A percentile compares a stretch with the other conserved stretches of the same genome.
These are phyloP conservation scores for Fusarium ramigenum DNA, from an alignment of 2,329 filamentous ascomycete genomes.

Conservation along the genomic window DNA sequence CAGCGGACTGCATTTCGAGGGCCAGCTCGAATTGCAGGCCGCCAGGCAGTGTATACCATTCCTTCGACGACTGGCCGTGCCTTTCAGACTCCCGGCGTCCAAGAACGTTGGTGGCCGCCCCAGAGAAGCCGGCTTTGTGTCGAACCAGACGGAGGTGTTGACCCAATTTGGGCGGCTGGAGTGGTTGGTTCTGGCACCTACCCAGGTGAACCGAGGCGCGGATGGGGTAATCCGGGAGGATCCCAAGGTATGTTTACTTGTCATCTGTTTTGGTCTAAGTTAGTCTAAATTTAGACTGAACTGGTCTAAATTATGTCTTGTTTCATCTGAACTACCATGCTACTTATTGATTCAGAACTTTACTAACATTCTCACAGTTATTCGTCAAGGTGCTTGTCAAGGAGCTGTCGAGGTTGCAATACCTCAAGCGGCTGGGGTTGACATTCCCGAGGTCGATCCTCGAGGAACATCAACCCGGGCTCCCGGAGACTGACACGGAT, in stretches of 20 bases:
- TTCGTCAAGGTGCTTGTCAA: background rate
- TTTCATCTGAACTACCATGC: background rate
- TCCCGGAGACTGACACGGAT: background rate
- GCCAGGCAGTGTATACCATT: background rate
- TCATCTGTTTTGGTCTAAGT: background rate
- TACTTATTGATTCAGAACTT: background rate
- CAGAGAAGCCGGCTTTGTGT: background rate
- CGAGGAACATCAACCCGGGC: background rate
- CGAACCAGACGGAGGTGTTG: background rate
- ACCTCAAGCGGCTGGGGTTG: background rate
- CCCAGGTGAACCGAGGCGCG: background rate
- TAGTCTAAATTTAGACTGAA: background rate
- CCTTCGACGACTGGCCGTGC: accelerated
- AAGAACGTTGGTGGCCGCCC: background rate
- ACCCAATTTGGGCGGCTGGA: background rate
- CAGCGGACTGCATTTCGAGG: background rate
- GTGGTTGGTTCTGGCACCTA: background rate
- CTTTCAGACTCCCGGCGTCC: background rate
- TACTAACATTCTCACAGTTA: accelerated
- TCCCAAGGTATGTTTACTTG: background rate
- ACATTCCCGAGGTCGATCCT: background rate
- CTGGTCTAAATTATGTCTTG: background rate
- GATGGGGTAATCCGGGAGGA: background rate
- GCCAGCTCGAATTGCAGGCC: background rate
- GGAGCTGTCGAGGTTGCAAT: accelerated